phyloP scores from a whole-genome alignment of 805 yeast genomes.

The Priceomyces haplophilus region DNA sequence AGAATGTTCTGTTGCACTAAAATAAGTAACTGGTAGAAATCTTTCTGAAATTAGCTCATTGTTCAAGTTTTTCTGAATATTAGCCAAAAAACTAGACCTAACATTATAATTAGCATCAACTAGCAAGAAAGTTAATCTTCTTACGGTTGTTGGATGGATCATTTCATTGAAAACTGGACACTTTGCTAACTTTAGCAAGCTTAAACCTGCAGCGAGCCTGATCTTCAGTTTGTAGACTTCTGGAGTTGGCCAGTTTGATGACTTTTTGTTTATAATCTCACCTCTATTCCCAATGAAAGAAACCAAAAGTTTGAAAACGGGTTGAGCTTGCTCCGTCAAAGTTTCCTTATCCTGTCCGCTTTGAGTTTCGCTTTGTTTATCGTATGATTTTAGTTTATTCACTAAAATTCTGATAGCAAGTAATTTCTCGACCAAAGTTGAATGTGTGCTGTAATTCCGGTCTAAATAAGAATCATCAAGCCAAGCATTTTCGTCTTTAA shows the following conservation, averaged over 20 bases:
- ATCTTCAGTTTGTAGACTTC: conserved; percentile 54
- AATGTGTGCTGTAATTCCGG: conserved; percentile 16
- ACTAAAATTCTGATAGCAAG: conserved; percentile 54
- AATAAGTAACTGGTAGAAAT: conserved; percentile 65
- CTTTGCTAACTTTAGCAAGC: conserved; percentile 62
- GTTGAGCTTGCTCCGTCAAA: conserved; percentile 47
- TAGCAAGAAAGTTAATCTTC: conserved; percentile 53
- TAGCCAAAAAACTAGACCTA: conserved; percentile 48
- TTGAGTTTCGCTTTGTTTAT: neutral
- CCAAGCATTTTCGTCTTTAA: conserved; percentile 38
- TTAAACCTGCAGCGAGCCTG: conserved; percentile 65
- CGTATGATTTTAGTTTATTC: conserved; percentile 48
- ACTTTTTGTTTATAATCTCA: conserved; percentile 55
- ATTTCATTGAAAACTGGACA: conserved; percentile 48
- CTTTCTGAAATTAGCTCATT: conserved; percentile 56
- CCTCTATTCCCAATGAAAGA: conserved; percentile 75
- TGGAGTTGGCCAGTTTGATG: conserved; percentile 59
- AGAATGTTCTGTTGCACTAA: conserved; percentile 75
- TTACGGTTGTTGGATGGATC: conserved; percentile 51
- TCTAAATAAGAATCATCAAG: conserved; percentile 44
- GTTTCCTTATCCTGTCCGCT: conserved; percentile 30
- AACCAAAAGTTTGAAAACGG: conserved; percentile 63
- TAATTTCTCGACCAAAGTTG: conserved; percentile 46
- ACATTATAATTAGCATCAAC: conserved; percentile 66
- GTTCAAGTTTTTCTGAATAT: conserved; percentile 51